phyloP scores from a whole-genome alignment of 1,284 basidiomycete species.

The Leccinum angustisporum region DNA sequence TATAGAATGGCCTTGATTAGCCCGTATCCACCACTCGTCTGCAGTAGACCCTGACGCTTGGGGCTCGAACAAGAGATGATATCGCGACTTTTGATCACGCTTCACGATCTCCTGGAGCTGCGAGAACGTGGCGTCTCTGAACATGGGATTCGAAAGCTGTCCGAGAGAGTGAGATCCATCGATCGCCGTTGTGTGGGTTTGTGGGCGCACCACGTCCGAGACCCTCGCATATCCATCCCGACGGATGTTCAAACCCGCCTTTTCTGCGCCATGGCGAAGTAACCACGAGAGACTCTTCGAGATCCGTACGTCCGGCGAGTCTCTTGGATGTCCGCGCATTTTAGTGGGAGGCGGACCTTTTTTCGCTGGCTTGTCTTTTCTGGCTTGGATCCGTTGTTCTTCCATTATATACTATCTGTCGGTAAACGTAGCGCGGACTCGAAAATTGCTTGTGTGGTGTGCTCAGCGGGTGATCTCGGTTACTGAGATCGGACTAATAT shows the following conservation, averaged over 20 bases:
- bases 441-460: conserved; percentile 1
- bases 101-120: conserved; percentile 72
- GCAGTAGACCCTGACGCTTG: conserved; percentile 38
- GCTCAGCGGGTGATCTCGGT: background rate
- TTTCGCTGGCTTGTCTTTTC: conserved; percentile 8
- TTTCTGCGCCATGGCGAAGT: conserved; percentile 68
- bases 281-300: conserved; percentile 70
- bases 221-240: conserved; percentile 67
- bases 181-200: background rate
- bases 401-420: conserved; percentile 8
- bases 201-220: conserved; percentile 51
- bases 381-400: background rate
- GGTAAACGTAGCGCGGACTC: conserved; percentile 1
- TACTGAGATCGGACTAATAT: background rate
- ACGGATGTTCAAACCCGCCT: conserved; percentile 58
- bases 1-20: conserved; percentile 93
- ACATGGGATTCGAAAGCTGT: conserved; percentile 54
- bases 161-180: conserved; percentile 7
- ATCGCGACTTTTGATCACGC: conserved; percentile 78
- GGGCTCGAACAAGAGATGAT: conserved; percentile 63
- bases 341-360: conserved; percentile 22
- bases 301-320: conserved; percentile 31
- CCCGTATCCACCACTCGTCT: conserved; percentile 80
- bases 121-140: conserved; percentile 53
- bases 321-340: conserved; percentile 28